These are phyloP conservation scores for Kodamaea sp. DNA, from an alignment of 1,139 yeast species.

Conservation along the genomic window DNA sequence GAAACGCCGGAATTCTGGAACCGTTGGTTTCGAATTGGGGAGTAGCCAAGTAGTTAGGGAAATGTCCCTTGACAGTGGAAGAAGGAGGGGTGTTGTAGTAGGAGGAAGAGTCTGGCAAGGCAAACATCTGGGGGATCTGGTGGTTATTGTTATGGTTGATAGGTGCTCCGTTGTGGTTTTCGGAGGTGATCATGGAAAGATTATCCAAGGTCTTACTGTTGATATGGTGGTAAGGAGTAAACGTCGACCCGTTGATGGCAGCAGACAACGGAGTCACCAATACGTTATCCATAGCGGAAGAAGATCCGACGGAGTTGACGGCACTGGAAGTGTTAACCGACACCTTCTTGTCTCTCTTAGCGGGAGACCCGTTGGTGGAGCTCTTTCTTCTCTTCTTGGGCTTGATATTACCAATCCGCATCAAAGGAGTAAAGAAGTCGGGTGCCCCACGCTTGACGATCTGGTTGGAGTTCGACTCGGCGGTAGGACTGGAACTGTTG, in stretches of 20 bases:
- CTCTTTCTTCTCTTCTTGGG: slow-evolving; percentile 16
- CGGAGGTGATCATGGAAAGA: slow-evolving; percentile 30
- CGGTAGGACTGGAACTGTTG: slow-evolving; percentile 21
- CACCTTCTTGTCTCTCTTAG: slow-evolving; percentile 8
- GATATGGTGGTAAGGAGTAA: slow-evolving; percentile 25
- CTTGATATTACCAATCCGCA: slow-evolving; percentile 43
- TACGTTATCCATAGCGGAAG: slow-evolving; percentile 9
- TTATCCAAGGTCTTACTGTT: slow-evolving; percentile 41
- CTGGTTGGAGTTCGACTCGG: slow-evolving; percentile 36
- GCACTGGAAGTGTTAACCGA: slow-evolving; percentile 6
- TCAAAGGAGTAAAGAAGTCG: slow-evolving; percentile 47
- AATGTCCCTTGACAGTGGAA: slow-evolving; percentile 16
- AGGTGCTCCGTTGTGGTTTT: slow-evolving; percentile 5
- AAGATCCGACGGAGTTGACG: slow-evolving; percentile 3
- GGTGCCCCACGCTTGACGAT: slow-evolving; percentile 48
- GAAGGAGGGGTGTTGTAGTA: slow-evolving; percentile 24
- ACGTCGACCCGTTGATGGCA: slow-evolving; percentile 16
- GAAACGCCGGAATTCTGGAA: slow-evolving; percentile 3
- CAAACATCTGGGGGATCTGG: slow-evolving; percentile 3
- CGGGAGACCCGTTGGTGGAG: slow-evolving; percentile 9
- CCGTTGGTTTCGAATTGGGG: slow-evolving; percentile 11
- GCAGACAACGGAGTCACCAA: slow-evolving; percentile 27
- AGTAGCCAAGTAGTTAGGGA: slow-evolving; percentile 15
- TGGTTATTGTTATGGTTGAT: slow-evolving; percentile 1
- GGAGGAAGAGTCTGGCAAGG: slow-evolving; percentile 2